Evolutionary conservation across 192 early-diverging fungal genomes (phyloP), one percentile per base, ranked within the genome.

Genomic region (Cladochytrium replicatum): DNA sequence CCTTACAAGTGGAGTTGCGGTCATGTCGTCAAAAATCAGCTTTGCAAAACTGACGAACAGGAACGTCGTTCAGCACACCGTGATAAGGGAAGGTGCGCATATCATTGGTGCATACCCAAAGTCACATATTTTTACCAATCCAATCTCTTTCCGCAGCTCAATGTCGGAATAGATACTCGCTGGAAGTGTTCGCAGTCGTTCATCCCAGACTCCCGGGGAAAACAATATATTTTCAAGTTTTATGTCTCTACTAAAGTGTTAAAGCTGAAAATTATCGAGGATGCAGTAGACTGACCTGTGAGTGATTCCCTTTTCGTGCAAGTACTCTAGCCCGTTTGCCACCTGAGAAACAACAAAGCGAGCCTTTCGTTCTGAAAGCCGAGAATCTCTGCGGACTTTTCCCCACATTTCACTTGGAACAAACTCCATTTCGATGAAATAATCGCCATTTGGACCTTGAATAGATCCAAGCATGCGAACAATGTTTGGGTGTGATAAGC

Each of bases 151-250:
- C n/a, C n/a, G n/a, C n/a, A n/a, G n/a, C n/a, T n/a, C n/a, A n/a
- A n/a, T n/a, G n/a, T n/a, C n/a, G n/a, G n/a, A n/a, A n/a, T n/a
- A 19, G 50, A 52, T n/a, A 42, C 34, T 15, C 30, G 32, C 1
- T 38, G 30, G 1, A 59, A 58, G 47, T 7, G 42, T 47, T 29
- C 54, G 49, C 15, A 63, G 61, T 22, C 53, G 60, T 29, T 21
- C 17, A 19, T 40, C 44, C 43, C 5, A 29, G 32, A 11, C 47
- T 55, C 4, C 72, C 71, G 5, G 78, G 72, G 24, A 71, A 59
- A 87, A 85, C 7, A 87, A 65, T 37, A 92, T 72, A 61, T 96
- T 96, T 56, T 96, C 92, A 9, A 84, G 84, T 71, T 96, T 96
- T 52, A 96, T 88, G 61, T 96, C 92, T 37, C 91, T 2, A 57